Percentiles rank a stretch among this genome's conserved stretches.
phyloP scores from a whole-genome alignment of 2,329 filamentous ascomycete species.

The Microsporum audouinii region DNA sequence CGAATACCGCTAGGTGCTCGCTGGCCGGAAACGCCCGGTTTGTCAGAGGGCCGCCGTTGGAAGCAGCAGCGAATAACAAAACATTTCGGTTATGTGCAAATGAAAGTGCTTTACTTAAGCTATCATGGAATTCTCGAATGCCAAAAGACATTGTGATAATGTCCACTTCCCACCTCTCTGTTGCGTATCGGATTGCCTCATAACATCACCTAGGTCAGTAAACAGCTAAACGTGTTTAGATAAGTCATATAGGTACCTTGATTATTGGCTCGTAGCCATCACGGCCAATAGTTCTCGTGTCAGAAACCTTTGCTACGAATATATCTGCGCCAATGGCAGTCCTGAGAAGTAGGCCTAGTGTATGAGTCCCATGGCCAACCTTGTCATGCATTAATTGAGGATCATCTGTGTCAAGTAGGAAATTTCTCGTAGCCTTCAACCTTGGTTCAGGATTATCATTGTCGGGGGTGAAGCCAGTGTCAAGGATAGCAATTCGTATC shows the following conservation, averaged over 20 bases:
- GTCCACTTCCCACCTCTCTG: background rate
- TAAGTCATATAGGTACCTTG: background rate
- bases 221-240: background rate
- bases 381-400: background rate
- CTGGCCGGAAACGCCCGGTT: no score
- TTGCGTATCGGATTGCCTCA: background rate
- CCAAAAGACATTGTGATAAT: slow-evolving; percentile 4
- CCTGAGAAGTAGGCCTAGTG: slow-evolving; percentile 17
- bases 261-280: background rate
- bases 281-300: background rate
- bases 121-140: background rate
- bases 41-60: no score
- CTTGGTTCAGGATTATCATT: background rate
- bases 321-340: slow-evolving; percentile 20
- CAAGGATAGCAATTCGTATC: background rate
- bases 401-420: background rate
- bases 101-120: background rate
- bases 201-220: background rate
- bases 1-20: no score
- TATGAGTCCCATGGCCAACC: slow-evolving; percentile 22
- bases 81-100: no score
- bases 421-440: background rate
- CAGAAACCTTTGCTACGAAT: slow-evolving; percentile 19
- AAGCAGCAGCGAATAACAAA: no score
- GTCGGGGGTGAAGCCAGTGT: background rate